A percentile compares a stretch with the other conserved stretches of the same genome.
phyloP scores from a whole-genome alignment of 108 stramenopile genomes.

The Schizochytrium sp. region DNA sequence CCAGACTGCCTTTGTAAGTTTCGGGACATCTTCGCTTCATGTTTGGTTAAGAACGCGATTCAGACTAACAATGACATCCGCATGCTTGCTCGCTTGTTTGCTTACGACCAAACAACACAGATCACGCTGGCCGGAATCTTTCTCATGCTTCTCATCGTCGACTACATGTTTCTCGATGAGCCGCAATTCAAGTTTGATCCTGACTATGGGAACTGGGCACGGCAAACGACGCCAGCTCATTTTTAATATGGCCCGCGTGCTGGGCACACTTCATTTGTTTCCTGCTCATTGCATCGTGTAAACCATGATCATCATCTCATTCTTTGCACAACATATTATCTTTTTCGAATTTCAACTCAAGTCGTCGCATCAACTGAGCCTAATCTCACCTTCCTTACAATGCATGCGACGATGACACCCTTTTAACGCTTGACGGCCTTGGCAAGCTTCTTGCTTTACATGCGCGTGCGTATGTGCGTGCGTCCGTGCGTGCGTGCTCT shows the following conservation, averaged over 20 bases:
- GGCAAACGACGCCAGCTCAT: not conserved
- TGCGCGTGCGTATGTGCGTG: too few relatives aligned
- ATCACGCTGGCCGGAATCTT: not conserved
- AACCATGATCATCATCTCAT: not conserved
- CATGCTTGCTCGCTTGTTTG: not conserved
- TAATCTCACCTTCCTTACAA: too few relatives aligned
- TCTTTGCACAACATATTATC: not conserved
- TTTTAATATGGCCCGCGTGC: not conserved
- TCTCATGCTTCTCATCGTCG: not conserved
- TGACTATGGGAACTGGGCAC: not conserved
- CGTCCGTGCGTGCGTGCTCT: too few relatives aligned
- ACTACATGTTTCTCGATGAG: slow-evolving; percentile 11
- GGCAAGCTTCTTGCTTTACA: too few relatives aligned
- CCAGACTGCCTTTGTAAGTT: not conserved
- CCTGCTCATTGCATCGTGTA: not conserved
- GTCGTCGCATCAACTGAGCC: too few relatives aligned
- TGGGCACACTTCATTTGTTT: not conserved
- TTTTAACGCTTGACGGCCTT: too few relatives aligned
- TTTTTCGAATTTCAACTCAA: too few relatives aligned
- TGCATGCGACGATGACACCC: too few relatives aligned
- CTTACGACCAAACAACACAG: not conserved
- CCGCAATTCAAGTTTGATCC: not conserved
- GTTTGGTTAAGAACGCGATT: not conserved
- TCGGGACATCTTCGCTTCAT: not conserved
- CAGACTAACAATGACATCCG: not conserved